Base-by-base conservation (phyloP, 352 stramenopile species). In the Globisporangium canariense region DNA sequence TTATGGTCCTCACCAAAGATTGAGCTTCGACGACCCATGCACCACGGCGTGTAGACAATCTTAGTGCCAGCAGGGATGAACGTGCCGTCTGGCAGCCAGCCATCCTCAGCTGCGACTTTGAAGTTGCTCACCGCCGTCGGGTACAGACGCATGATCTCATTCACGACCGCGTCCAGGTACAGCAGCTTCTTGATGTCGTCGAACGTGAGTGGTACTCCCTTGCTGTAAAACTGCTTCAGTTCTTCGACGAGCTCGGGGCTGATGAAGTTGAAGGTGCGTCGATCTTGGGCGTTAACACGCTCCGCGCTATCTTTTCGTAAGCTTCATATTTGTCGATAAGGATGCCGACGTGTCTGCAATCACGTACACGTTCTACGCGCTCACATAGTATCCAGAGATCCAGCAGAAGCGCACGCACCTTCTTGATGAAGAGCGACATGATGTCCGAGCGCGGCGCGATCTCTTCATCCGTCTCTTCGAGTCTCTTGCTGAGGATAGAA, bases 81-180 rank as follows among this genome's bases (percentile, higher is more conserved):
- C 9, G 86, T 93, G 13, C 56, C 56, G 25, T 53, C 56, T 7
- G 56, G 43, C 13, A 62, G 52, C 16, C 30, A 40, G 18, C 46
- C 52, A 8, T 58, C 10, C 6, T 58, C 22, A 6, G 22, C 52
- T 2, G 52, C 52, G 16, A 47, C 7, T n/a, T 58, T 58, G 1
- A 58, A 10, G n/a, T 30, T 46, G 16, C 9, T 9, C 6, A 32
- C 32, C 6, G 46, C 4, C 18, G 52, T 20, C 5, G 52, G 30
- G 32, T 47, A 47, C 32, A 58, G 18, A 6, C 86, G 83, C 50
- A 92, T 71, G 2, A 79, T 72, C 56, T 95, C 86, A 51, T 76
- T 81, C 41, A 89, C 73, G 9, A 92, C 82, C 8, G 79, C 84
- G n/a, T 86, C 70, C n/a, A 90, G 62, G 64, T 90, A 95, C 55